Evolutionary conservation across 1,284 basidiomycete species (phyloP), one percentile per base, ranked within the genome.

Genomic region (Meira nashicola): DNA sequence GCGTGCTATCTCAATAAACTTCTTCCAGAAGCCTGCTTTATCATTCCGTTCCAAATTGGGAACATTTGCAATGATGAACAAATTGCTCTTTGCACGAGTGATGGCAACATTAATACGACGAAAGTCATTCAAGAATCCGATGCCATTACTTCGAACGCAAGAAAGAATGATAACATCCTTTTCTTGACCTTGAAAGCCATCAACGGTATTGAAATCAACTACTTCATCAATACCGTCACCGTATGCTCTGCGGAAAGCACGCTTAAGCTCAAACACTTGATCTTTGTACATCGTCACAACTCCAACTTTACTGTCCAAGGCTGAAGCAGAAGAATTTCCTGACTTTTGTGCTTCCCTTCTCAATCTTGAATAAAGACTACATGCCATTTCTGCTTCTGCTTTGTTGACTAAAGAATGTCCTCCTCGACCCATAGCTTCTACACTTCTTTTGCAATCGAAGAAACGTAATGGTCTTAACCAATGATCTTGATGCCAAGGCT

Each of bases 221-320:
- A 84, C 85, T 14, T 71, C 59, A 2, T 86, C 69, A 25, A 95
- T 87, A 21, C 87, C 84, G 23, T 80, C 76, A 0, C 92, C 92
- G 75, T 90, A 96, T 10, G 83, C 83, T 58, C 83, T 79, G 56
- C 83, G 80, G 71, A 98, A 98, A 5, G 83, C 81, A 7, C 84
- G 82, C 53, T 86, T 85, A 44, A 99, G 80, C 75, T 92, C 89
- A 33, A 80, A 70, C 33, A 97, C 85, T 78, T 99, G 95, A 4
- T 89, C 92, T 49, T 88, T 88, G 75, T 99, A 99, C 87, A 95
- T 95, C 1, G 91, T 89, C 54, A 98, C 89, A 44, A 98, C 83
- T 19, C 94, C 95, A 55, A 99, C 84, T 44, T 87, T 84, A 69
- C 86, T 86, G 63, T 87, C 86, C 51, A 94, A 84, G 69, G 89